These are phyloP conservation scores for Davidsoniella virescens DNA, from an alignment of 2,329 filamentous ascomycete genomes.

Conservation along the genomic window DNA sequence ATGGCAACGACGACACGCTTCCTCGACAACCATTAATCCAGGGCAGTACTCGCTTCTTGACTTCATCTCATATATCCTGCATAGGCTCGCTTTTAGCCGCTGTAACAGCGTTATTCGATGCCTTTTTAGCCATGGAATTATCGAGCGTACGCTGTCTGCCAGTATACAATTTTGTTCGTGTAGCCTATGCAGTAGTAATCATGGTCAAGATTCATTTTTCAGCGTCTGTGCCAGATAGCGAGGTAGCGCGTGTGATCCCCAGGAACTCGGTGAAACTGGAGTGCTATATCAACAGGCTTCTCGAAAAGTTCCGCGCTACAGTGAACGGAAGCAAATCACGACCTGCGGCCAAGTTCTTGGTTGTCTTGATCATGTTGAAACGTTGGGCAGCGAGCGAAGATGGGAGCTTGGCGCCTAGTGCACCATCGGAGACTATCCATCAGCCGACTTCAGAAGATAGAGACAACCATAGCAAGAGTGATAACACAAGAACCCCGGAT, in stretches of 20 bases:
- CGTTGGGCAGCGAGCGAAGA: conserved; percentile 41
- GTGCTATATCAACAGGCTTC: conserved; percentile 52
- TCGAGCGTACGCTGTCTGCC: conserved; percentile 46
- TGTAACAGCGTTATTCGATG: conserved; percentile 35
- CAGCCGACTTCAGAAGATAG: neutral
- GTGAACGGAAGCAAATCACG: conserved; percentile 48
- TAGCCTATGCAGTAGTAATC: conserved; percentile 55
- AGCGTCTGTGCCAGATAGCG: conserved; percentile 44
- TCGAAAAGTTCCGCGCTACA: conserved; percentile 48
- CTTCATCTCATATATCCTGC: conserved; percentile 14
- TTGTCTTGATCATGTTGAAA: conserved; percentile 53
- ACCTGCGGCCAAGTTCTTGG: conserved; percentile 52
- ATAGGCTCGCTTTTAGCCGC: conserved; percentile 30
- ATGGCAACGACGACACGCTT: conserved; percentile 15
- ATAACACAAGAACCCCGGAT: too few relatives aligned
- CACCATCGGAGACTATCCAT: neutral
- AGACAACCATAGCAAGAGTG: conserved; percentile 14
- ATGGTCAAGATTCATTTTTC: conserved; percentile 61
- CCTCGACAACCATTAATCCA: conserved; percentile 5
- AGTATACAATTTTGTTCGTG: conserved; percentile 54
- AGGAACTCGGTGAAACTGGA: conserved; percentile 49
- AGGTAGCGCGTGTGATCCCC: conserved; percentile 53
- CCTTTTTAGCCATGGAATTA: conserved; percentile 45
- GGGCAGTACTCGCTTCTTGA: conserved; percentile 23
- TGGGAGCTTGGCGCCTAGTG: neutral